phyloP scores from a whole-genome alignment of 2,329 filamentous ascomycete genomes.

The Nemania sp. region DNA sequence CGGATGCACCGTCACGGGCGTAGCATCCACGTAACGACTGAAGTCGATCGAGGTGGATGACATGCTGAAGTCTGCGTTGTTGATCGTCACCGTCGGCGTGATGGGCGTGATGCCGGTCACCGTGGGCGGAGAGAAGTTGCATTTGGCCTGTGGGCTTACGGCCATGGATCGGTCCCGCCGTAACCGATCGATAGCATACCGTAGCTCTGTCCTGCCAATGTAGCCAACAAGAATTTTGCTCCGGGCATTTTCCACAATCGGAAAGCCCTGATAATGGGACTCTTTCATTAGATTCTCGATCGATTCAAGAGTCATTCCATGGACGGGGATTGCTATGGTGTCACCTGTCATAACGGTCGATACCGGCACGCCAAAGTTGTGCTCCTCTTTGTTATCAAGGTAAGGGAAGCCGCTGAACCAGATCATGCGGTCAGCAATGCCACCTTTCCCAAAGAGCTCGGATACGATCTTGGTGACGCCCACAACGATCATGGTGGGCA shows the following conservation, averaged over 20 bases:
- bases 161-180: constrained; percentile 64
- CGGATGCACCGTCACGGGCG: constrained; percentile 88
- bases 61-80: constrained; percentile 60
- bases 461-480: constrained; percentile 94
- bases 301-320: constrained; percentile 74
- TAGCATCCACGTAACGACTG: constrained; percentile 83
- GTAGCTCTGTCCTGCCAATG: constrained; percentile 88
- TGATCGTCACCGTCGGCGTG: constrained; percentile 59
- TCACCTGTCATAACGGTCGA: constrained; percentile 85
- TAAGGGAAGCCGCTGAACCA: constrained; percentile 98
- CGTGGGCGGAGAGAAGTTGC: constrained; percentile 67
- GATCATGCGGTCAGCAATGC: constrained; percentile 97
- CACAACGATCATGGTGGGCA: constrained; percentile 98
- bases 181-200: constrained; percentile 84
- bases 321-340: constrained; percentile 73
- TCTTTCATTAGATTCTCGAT: constrained; percentile 77
- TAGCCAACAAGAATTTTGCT: constrained; percentile 83
- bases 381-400: constrained; percentile 95
- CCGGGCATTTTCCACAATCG: constrained; percentile 76
- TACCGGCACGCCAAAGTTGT: constrained; percentile 93
- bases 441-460: constrained; percentile 90
- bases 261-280: constrained; percentile 89
- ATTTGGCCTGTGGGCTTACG: constrained; percentile 70
- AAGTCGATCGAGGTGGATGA: constrained; percentile 72
- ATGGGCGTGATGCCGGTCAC: constrained; percentile 43